These are phyloP conservation scores for Epichloe gansuensis DNA, from an alignment of 2,329 filamentous ascomycete species.

Conservation along the genomic window DNA sequence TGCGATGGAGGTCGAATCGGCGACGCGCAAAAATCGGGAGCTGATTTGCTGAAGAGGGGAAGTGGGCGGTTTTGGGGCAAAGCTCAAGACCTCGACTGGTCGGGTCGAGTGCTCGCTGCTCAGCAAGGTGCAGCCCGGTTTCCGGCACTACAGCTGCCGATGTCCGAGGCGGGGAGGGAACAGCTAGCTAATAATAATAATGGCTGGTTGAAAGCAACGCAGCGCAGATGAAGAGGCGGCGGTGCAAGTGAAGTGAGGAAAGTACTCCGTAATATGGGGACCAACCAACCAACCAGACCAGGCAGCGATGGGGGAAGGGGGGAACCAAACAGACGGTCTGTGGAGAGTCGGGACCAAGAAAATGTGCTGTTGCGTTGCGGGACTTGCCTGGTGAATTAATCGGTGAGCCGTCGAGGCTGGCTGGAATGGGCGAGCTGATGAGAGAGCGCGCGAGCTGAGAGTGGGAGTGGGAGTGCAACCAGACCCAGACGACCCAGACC, in stretches of 20 bases:
- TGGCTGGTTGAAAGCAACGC: not conserved
- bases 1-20: conserved; percentile 21
- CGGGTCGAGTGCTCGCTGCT: not conserved
- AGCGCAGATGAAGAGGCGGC: not conserved
- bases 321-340: not conserved
- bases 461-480: no score
- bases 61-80: conserved; percentile 10
- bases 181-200: not conserved
- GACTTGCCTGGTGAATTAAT: not conserved
- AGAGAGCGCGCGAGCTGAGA: no score
- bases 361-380: not conserved
- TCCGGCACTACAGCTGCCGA: conserved; percentile 7
- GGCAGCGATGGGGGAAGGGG: not conserved
- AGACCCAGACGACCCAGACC: not conserved
- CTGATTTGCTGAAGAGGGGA: conserved; percentile 36
- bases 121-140: conserved; percentile 4
- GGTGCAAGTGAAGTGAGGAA: not conserved
- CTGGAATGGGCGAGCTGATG: not conserved
- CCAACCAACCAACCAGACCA: no score
- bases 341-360: not conserved
- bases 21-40: conserved; percentile 25
- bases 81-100: conserved; percentile 2
- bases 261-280: no score
- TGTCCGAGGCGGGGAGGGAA: conserved; percentile 5
- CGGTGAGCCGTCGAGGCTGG: not conserved